Evolutionary conservation across 805 yeast genomes (phyloP), one percentile per base, ranked within the genome.

Genomic region (Ogataea siamensis): DNA sequence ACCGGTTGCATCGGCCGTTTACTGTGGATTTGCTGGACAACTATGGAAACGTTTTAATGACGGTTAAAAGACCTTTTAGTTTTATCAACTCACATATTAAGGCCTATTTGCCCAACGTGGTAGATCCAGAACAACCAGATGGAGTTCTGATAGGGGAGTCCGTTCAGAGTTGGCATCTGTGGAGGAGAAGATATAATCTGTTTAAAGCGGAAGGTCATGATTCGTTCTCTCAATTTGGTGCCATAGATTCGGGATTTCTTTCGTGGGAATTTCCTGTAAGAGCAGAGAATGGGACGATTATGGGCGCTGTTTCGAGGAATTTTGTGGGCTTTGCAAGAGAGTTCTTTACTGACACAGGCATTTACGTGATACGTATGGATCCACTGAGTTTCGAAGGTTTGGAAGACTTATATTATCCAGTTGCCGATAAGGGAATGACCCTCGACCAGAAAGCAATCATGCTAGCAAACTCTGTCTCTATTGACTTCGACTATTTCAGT

Each of bases 301-400:
- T 83, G 39, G 96, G 83, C 0, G 70, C 84, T 2, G 91, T 93
- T 2, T 93, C 87, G 59, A 73, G 98, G 52, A 88, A 88, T 60
- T 93, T 96, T 93, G 95, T 85, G 5, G 99, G 99, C 0, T 64
- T 93, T 28, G 95, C 94, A 2, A 73, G 97, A 53, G 99, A 93
- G 57, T 63, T 89, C 53, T 83, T 91, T 55, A 89, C 98, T 0
- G 98, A 93, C 61, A 85, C 96, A 0, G 98, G 98, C 45, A 89
- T 87, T 2, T 91, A 93, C 59, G 77, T 89, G 20, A 64, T 91
- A 19, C 65, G 96, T 42, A 83, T 88, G 85, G 95, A 86, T 52
- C 82, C 84, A 1, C 68, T 68, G 15, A 71, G 85, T 46, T 81
- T 83, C 48, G 71, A 68, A 3, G 86, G 83, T 0, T 62, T 80